Evolutionary conservation across 2,329 filamentous ascomycete species (phyloP).

Genomic region (Fusarium globosum): DNA sequence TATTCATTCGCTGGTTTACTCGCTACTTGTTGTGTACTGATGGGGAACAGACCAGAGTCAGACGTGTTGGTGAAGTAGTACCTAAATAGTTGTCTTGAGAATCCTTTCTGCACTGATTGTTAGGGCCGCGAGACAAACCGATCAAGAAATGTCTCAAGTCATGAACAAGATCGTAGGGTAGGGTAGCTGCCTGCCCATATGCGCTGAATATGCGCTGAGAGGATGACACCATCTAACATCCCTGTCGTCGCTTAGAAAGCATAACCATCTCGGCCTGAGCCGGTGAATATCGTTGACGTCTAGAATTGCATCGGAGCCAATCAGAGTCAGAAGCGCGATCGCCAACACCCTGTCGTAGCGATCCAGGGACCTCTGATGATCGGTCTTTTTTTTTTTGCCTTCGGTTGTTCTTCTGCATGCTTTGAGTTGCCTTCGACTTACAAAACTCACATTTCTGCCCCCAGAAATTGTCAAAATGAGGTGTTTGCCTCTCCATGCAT

Average conservation of each 20-base stretch:
- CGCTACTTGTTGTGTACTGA: neutral
- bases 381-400: neutral
- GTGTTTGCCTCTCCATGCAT: neutral
- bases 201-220: neutral
- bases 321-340: constrained; percentile 3
- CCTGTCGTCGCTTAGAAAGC: constrained; percentile 22
- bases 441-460: neutral
- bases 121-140: too few species aligned
- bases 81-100: too few species aligned
- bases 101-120: neutral
- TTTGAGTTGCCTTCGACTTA: neutral
- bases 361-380: constrained; percentile 31
- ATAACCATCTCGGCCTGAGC: constrained; percentile 11
- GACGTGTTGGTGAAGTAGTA: neutral
- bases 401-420: constrained; percentile 6
- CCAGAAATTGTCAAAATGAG: neutral
- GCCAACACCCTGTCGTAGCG: neutral
- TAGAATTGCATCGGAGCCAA: constrained; percentile 28
- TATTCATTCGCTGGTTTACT: neutral
- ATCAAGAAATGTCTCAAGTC: neutral
- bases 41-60: neutral
- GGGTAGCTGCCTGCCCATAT: neutral
- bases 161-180: constrained; percentile 1
- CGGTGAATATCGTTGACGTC: constrained; percentile 37
- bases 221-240: constrained; percentile 40